Base-by-base conservation (phyloP, 495 filamentous ascomycete species). In the Daldinia bambusicola region DNA sequence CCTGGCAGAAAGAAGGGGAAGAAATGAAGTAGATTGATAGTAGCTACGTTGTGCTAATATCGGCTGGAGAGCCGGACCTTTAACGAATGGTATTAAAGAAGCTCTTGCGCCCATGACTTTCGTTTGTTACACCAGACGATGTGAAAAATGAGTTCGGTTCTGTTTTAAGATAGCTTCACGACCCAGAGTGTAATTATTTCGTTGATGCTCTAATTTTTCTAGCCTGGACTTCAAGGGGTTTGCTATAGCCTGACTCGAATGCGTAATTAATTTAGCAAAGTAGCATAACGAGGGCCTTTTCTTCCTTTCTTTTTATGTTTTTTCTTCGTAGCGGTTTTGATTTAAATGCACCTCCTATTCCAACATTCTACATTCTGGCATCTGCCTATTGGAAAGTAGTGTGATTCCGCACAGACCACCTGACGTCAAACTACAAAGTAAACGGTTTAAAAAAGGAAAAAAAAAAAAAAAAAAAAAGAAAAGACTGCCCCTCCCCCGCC, bases 1-100 rank as follows among this genome's bases (percentile, higher is more conserved):
- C 88, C 92, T 50, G 87, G 89, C 67, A 94, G 96, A 80, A 98
- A 97, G 88, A 97, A 96, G 87, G 92, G 93, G 67, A 95, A 90
- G 85, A 87, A 89, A 82, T 91, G 61, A 70, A 38, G 53, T 59
- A 43, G 14, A 12, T 30, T 4, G 6, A 14, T 43, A 8, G 36
- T 9, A 66, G 9, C 6, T 60, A 12, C 1, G 58, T 9, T 16
- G 50, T 60, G 64, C 40, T 32, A 61, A 34, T 30, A 9, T 32
- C 52, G 26, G 22, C 31, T 12, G 30, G 41, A 22, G 43, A 48
- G 16, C 1, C 22, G 18, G 7, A 9, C 43, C 18, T 48, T 8
- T 48, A 48, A 48, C 10, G 43, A 48, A 22, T 48, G 41, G 8
- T 45, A 45, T 20, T 45, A 12, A 45, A 4, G 43, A 48, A 48